These are phyloP conservation scores for Calonectria pseudoreteaudii DNA, from an alignment of 2,329 filamentous ascomycete genomes.

Conservation along the genomic window DNA sequence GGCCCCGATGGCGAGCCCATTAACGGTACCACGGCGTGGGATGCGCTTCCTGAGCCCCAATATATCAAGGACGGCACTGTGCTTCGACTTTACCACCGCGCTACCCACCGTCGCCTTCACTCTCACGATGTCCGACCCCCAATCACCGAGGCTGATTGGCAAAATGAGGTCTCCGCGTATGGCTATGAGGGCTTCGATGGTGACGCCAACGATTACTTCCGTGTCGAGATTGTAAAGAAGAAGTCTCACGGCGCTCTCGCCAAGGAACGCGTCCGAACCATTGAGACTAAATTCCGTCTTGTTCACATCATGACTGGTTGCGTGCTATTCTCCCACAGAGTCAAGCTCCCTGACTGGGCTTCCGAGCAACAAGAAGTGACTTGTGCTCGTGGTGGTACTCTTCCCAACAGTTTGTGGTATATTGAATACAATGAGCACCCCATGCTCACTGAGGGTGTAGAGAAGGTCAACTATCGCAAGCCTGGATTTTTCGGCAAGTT, in stretches of 20 bases:
- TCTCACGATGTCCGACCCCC: constrained; percentile 94
- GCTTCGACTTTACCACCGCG: constrained; percentile 84
- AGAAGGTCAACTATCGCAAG: constrained; percentile 95
- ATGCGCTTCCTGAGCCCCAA: constrained; percentile 72
- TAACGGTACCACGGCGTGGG: constrained; percentile 87
- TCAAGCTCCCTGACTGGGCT: constrained; percentile 98
- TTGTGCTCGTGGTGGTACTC: constrained; percentile 88
- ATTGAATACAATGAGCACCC: constrained; percentile 92
- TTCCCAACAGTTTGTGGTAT: constrained; percentile 98
- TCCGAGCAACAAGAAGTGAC: constrained; percentile 99
- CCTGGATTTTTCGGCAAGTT: constrained; percentile 98
- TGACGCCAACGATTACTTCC: constrained; percentile 96
- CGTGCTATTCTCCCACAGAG: constrained; percentile 96
- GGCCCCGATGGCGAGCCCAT: constrained; percentile 80
- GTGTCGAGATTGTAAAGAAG: constrained; percentile 92
- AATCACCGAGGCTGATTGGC: constrained; percentile 90
- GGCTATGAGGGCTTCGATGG: constrained; percentile 97
- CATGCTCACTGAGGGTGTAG: constrained; percentile 76
- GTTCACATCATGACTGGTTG: constrained; percentile 98
- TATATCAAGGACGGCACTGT: constrained; percentile 84
- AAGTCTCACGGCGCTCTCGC: constrained; percentile 83
- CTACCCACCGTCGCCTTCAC: constrained; percentile 90
- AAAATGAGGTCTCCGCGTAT: constrained; percentile 96
- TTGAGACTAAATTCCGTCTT: constrained; percentile 96
- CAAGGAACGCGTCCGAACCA: constrained; percentile 89